Evolutionary conservation across 768 basidiomycete genomes (phyloP), one percentile per base, ranked within the genome.

Genomic region (Psilocybe azurescens): DNA sequence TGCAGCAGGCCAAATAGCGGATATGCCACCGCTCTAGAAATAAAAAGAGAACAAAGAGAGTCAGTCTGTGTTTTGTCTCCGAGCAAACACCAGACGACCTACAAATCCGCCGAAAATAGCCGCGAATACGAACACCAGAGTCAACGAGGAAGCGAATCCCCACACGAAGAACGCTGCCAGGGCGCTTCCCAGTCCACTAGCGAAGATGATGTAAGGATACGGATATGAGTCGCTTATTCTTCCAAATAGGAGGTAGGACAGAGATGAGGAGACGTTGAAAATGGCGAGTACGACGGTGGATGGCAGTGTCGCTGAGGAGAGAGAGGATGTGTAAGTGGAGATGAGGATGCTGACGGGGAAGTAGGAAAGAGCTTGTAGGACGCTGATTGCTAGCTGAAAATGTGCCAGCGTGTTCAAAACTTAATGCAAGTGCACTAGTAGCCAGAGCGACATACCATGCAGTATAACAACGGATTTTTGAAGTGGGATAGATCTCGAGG

Each of bases 281-380:
- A 62, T 30, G 0, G 60, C 60, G 24, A 62, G 51, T 1, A 51
- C 55, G 38, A 62, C 51, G 30, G 60, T 62, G 11, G 60, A 62
- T 9, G 60, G 60, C 28, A 62, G 28, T 11, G 60, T 57, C 11
- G 55, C 60, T 8, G 60, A 62, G 16, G 56, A 62, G 2, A 62
- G 56, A 24, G 60, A 56, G 2, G 60, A 62, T 6, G 60, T 62
- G 18, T 62, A 62, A 14, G 60, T 62, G 1, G 60, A 55, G 13
- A 62, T 57, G 28, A 62, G 56, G 6, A 62, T n/a, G 28, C 60
- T 62, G 29, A 62, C 60, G 44, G 60, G 60, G 50, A 62, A 62
- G 50, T 54, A 62, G 9, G 55, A 55, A 5, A 62, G 56, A 2
- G 55, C 55, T 53, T 62, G 60, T 8, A 62, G 38, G 6, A 44